These are phyloP conservation scores for Dissophora globulifera DNA, from an alignment of 192 early-diverging fungal genomes.

Conservation along the genomic window DNA sequence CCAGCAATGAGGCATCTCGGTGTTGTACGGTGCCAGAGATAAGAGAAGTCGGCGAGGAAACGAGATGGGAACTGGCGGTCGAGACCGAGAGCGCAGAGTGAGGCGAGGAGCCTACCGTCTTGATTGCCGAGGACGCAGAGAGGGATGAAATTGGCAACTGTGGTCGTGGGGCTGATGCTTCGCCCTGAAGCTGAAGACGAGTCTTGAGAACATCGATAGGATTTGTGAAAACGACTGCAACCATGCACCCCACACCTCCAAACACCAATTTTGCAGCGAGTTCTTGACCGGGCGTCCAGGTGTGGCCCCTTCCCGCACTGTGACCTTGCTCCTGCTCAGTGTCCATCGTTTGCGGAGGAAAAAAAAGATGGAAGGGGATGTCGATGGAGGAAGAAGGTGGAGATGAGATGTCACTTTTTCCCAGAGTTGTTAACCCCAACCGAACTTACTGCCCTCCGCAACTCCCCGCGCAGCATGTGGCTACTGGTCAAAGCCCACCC, in stretches of 20 bases:
- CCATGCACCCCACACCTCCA: constrained; percentile 46
- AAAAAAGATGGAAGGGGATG: background rate
- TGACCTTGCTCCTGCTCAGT: background rate
- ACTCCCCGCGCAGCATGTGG: too few relatives aligned
- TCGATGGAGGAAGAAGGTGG: background rate
- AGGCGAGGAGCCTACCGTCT: background rate
- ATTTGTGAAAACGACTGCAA: constrained; percentile 47
- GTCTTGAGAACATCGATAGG: constrained; percentile 56
- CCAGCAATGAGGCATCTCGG: constrained; percentile 17
- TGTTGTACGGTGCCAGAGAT: constrained; percentile 12
- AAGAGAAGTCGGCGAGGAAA: background rate
- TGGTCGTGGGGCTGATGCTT: constrained; percentile 4
- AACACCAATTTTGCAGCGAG: constrained; percentile 43
- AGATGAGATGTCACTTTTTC: too few relatives aligned
- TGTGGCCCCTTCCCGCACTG: background rate
- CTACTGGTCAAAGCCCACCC: background rate
- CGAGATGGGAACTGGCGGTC: constrained; percentile 4
- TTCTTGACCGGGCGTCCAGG: constrained; percentile 39
- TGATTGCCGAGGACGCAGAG: background rate
- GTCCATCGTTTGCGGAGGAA: too few relatives aligned
- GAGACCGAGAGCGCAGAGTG: background rate
- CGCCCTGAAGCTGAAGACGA: constrained; percentile 54
- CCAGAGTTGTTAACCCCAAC: too few relatives aligned
- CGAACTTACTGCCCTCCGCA: too few relatives aligned
- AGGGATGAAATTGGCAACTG: background rate